These are phyloP conservation scores for Escovopsis weberi DNA, from an alignment of 2,329 filamentous ascomycete species.

Conservation along the genomic window DNA sequence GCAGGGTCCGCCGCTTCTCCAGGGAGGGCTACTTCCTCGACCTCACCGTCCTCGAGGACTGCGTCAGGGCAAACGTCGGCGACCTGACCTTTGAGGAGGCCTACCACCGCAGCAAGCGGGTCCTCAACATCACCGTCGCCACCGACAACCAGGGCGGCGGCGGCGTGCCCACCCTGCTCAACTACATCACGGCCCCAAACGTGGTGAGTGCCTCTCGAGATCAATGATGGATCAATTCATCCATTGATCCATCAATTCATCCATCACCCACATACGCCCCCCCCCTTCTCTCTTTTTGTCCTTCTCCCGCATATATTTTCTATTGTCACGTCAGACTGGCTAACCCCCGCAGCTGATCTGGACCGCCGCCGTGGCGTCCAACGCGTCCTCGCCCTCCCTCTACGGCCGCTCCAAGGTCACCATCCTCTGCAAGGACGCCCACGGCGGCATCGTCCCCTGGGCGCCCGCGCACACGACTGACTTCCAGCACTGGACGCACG, in stretches of 20 bases:
- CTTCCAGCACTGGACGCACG: conserved; percentile 54
- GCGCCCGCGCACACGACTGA: conserved; percentile 44
- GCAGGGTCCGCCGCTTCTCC: conserved; percentile 55
- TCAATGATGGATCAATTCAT: no score
- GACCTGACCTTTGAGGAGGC: conserved; percentile 90
- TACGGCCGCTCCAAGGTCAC: conserved; percentile 48
- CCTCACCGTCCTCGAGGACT: conserved; percentile 66
- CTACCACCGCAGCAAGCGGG: conserved; percentile 67
- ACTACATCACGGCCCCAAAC: conserved; percentile 86
- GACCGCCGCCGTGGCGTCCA: conserved; percentile 65
- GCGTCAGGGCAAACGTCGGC: conserved; percentile 71
- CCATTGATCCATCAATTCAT: no score
- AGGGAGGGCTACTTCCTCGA: conserved; percentile 74
- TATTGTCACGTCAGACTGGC: no score
- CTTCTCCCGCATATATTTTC: no score
- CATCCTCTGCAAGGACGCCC: conserved; percentile 65
- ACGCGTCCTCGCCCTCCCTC: conserved; percentile 49
- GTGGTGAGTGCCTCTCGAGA: conserved; percentile 46
- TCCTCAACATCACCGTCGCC: conserved; percentile 84
- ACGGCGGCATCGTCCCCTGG: conserved; percentile 62
- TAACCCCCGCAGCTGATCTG: conserved; percentile 48
- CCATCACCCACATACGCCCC: neutral
- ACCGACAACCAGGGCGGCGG: conserved; percentile 51
- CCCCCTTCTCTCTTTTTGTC: no score
- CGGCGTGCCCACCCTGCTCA: conserved; percentile 71